phyloP scores from a whole-genome alignment of 2,329 filamentous ascomycete species.

The Lachnellula hyalina region DNA sequence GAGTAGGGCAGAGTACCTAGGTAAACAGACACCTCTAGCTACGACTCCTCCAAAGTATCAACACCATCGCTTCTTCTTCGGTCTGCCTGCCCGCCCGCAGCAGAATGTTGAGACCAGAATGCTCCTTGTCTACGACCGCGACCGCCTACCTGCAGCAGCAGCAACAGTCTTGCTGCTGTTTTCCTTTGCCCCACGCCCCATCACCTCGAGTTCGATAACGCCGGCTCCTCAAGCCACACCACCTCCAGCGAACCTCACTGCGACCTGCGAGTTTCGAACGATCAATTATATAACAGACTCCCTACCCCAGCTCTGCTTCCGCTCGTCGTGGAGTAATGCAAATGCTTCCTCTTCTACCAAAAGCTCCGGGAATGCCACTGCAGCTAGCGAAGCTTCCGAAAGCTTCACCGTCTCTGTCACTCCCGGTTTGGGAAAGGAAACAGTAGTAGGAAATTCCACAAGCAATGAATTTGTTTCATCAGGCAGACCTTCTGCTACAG shows the following conservation, averaged over 20 bases:
- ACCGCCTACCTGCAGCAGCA: constrained; percentile 16
- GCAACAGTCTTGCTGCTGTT: constrained; percentile 16
- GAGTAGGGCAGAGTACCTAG: too few species aligned
- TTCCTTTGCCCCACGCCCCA: constrained; percentile 4
- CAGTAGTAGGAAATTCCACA: neutral
- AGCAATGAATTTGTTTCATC: neutral
- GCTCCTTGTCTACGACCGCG: constrained; percentile 14
- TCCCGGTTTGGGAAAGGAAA: neutral
- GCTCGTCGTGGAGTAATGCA: constrained; percentile 26
- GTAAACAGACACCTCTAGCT: too few species aligned
- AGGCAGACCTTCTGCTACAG: constrained; percentile 1
- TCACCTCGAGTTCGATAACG: constrained; percentile 19
- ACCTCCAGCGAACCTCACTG: constrained; percentile 11
- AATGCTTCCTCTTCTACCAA: constrained; percentile 13
- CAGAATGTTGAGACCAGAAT: constrained; percentile 21
- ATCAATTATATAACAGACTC: constrained; percentile 34
- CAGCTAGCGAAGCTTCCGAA: neutral
- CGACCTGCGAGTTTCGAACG: constrained; percentile 30
- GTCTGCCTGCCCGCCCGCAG: neutral
- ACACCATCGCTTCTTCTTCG: neutral
- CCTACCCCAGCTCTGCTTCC: constrained; percentile 31
- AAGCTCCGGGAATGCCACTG: neutral
- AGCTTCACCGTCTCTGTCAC: neutral
- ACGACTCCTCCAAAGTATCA: too few species aligned
- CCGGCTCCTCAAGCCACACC: constrained; percentile 8